Percentiles rank a stretch among this genome's conserved stretches.
Conservation (phyloP, 2,329 filamentous ascomycete genomes). For the Chaetomiaceae sp. region DNA sequence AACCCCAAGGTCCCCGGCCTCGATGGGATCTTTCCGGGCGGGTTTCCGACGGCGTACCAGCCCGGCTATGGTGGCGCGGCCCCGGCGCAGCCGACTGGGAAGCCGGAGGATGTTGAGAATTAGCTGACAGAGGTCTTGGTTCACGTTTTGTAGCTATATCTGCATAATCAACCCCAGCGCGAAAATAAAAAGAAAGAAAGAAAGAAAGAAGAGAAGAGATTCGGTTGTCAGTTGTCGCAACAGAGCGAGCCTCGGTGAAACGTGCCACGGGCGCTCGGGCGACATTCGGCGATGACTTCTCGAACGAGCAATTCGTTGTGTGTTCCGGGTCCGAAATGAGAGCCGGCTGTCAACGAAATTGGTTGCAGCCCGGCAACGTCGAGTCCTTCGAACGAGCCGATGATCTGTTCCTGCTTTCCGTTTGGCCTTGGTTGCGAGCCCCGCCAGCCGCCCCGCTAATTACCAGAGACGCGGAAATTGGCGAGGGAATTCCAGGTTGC, state of each 20-base stretch:
- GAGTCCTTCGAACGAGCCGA: constrained; percentile 11
- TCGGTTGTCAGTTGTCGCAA: not conserved
- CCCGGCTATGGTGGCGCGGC: too few species aligned
- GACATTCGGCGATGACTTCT: too few species aligned
- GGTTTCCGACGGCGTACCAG: not conserved
- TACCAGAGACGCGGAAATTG: constrained; percentile 18
- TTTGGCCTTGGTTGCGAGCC: not conserved
- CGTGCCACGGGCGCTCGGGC: too few species aligned
- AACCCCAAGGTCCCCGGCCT: constrained; percentile 3
- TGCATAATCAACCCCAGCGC: too few species aligned
- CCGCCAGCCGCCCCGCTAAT: constrained; percentile 13
- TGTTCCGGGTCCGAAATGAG: not conserved
- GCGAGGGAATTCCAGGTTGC: constrained; percentile 14
- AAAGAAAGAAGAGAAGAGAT: too few species aligned
- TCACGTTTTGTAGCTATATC: too few species aligned
- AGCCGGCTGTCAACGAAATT: constrained; percentile 1
- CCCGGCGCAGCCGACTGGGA: too few species aligned
- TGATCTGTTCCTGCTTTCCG: constrained; percentile 8
- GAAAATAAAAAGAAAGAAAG: too few species aligned
- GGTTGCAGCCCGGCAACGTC: constrained; percentile 1
- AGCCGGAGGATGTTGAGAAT: too few species aligned
- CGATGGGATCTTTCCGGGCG: not conserved
- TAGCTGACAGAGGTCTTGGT: too few species aligned
- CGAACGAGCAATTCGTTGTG: not conserved
- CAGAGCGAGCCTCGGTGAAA: not conserved